Base-by-base conservation (phyloP, 306 rosid species). In the Acacia crassicarpa region DNA sequence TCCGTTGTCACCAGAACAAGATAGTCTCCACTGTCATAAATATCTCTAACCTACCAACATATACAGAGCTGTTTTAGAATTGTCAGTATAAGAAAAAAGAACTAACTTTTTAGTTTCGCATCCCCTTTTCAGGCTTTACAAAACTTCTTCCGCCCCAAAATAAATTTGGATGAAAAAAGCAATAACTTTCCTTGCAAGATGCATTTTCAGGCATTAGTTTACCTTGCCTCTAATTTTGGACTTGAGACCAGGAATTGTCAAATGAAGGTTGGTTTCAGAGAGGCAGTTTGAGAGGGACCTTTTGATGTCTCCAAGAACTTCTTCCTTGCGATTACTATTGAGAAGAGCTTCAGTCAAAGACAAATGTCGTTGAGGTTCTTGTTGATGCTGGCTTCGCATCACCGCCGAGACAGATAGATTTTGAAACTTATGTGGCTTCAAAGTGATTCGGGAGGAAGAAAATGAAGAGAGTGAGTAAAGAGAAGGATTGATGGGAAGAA, bases 191-290 rank as follows among this genome's bases (percentile, higher is more conserved):
- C 9, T 40, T n/a, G 14, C 12, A 38, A 53, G 22, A 14, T n/a
- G 44, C 53, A n/a, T 38, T 67, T 20, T 68, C 13, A 35, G 25
- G 16, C 33, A 14, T 76, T 33, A 53, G 61, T 22, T 79, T 85
- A 95, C 98, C 91, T 95, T 95, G 86, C 99, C 99, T 54, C 96
- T 90, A 78, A 77, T 92, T 91, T 93, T 95, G 81, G 97, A 92
- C 16, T 80, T 85, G 86, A 95, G 91, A 65, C 87, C 92, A 20
- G 99, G 97, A 87, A 95, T 91, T 0, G 96, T 90, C 38, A 85
- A 79, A 65, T 90, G 93, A 49, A 95, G 97, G 81, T 91, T 89
- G 19, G 98, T 93, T 82, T 95, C 97, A 8, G 95, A 91, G 54
- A 95, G 91, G 80, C 97, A 89, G 41, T 87, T 89, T 44, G 83